A percentile compares a stretch with the other conserved stretches of the same genome.
These are phyloP conservation scores for Eucalyptus pauciflora DNA, from an alignment of 345 rosid genomes.

Conservation along the genomic window DNA sequence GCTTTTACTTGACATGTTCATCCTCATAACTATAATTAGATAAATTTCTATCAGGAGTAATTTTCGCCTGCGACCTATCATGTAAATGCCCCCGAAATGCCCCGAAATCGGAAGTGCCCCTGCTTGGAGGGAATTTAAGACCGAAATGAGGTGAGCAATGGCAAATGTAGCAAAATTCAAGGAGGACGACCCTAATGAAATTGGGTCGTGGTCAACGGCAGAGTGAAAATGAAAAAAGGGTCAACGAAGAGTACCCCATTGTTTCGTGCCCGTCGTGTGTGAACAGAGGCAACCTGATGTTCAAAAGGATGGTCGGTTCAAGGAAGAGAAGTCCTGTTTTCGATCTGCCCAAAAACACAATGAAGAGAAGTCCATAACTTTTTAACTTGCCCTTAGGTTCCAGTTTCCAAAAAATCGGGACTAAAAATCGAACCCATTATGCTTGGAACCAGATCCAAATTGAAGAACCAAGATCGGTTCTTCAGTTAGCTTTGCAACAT, in stretches of 20 bases:
- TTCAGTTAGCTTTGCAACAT: neutral
- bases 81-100: neutral
- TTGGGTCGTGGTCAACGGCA: neutral
- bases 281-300: neutral
- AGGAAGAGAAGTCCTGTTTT: neutral
- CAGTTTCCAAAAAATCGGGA: neutral
- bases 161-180: neutral
- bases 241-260: neutral
- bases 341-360: too few species aligned
- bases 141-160: neutral
- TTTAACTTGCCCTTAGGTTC: neutral
- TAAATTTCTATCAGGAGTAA: neutral
- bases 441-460: neutral
- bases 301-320: neutral
- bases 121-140: neutral
- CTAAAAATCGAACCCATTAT: neutral
- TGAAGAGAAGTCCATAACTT: neutral
- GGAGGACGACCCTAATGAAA: neutral
- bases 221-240: neutral
- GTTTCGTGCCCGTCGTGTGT: neutral
- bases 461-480: neutral
- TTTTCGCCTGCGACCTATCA: neutral
- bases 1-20: neutral
- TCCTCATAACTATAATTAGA: neutral
- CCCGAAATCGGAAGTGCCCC: too few species aligned